Conservation (phyloP, 2,329 filamentous ascomycete genomes). For the Ceratocystis papillata region DNA sequence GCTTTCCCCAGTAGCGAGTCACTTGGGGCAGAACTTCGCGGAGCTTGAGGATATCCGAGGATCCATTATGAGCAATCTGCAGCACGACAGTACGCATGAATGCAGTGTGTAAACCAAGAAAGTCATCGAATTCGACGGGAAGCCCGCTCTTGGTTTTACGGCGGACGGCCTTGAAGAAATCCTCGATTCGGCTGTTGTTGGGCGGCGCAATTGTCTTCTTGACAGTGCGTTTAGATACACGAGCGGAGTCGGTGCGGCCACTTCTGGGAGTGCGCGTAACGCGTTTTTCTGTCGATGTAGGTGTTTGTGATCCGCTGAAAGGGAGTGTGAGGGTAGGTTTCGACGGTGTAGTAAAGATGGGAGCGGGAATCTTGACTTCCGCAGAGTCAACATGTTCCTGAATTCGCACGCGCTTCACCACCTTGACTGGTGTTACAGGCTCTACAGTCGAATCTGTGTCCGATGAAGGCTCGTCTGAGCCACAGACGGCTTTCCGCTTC, state of each 20-base stretch:
- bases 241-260: slow-evolving; percentile 21
- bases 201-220: slow-evolving; percentile 25
- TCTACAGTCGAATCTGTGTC: neutral
- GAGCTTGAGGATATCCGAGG: slow-evolving; percentile 52
- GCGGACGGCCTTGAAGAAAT: slow-evolving; percentile 31
- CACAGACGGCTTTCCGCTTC: slow-evolving; percentile 34
- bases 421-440: slow-evolving; percentile 20
- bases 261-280: slow-evolving; percentile 23
- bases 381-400: slow-evolving; percentile 21
- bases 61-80: slow-evolving; percentile 59
- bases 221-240: slow-evolving; percentile 19
- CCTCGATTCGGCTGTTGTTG: slow-evolving; percentile 31
- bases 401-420: slow-evolving; percentile 23
- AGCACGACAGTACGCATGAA: slow-evolving; percentile 59
- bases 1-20: slow-evolving; percentile 61
- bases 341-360: slow-evolving; percentile 18
- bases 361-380: slow-evolving; percentile 12
- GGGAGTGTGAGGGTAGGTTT: slow-evolving; percentile 10
- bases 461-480: slow-evolving; percentile 28
- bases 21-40: slow-evolving; percentile 50
- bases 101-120: slow-evolving; percentile 53
- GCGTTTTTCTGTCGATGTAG: slow-evolving; percentile 21
- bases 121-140: slow-evolving; percentile 45
- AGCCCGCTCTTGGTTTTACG: slow-evolving; percentile 32
- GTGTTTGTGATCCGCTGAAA: slow-evolving; percentile 11